phyloP scores from a whole-genome alignment of 2,329 filamentous ascomycete genomes.

The Fusarium algeriense region DNA sequence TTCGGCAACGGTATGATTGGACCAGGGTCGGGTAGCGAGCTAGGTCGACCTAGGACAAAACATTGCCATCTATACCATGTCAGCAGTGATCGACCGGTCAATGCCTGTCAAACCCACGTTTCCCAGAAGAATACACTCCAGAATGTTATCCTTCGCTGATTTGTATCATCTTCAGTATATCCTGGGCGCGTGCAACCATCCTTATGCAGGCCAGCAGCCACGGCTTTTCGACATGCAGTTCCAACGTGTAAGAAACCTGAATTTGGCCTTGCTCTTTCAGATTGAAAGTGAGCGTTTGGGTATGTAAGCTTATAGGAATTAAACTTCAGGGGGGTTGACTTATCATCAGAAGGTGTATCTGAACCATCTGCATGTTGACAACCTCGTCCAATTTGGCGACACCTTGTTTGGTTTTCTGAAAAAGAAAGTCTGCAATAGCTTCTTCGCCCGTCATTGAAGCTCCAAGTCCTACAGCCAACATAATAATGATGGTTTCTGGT shows the following conservation, averaged over 20 bases:
- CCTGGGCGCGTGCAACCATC: slow-evolving; percentile 50
- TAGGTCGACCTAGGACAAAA: slow-evolving; percentile 58
- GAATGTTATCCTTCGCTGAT: slow-evolving; percentile 53
- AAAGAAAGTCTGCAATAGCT: slow-evolving; percentile 56
- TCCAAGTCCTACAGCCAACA: slow-evolving; percentile 54
- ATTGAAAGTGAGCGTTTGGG: slow-evolving; percentile 56
- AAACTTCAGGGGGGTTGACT: slow-evolving; percentile 42
- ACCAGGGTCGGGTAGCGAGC: slow-evolving; percentile 54
- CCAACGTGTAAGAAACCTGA: slow-evolving; percentile 57
- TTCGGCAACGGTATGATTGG: slow-evolving; percentile 52
- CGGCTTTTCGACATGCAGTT: slow-evolving; percentile 56
- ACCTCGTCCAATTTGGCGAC: slow-evolving; percentile 55
- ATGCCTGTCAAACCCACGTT: slow-evolving; percentile 47
- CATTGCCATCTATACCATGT: slow-evolving; percentile 55
- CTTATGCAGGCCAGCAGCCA: slow-evolving; percentile 59
- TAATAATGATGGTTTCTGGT: slow-evolving; percentile 53
- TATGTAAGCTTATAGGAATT: slow-evolving; percentile 2
- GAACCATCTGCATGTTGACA: slow-evolving; percentile 59
- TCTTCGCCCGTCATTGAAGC: slow-evolving; percentile 55
- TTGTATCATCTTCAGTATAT: slow-evolving; percentile 50
- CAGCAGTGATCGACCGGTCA: neutral
- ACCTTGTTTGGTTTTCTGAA: slow-evolving; percentile 57
- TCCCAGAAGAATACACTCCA: slow-evolving; percentile 58
- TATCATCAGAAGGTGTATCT: slow-evolving; percentile 60
- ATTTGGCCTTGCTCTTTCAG: slow-evolving; percentile 59